Percentiles rank a stretch among this genome's conserved stretches.
Conservation (phyloP, 495 filamentous ascomycete species). For the Pyrenula massariospora region DNA sequence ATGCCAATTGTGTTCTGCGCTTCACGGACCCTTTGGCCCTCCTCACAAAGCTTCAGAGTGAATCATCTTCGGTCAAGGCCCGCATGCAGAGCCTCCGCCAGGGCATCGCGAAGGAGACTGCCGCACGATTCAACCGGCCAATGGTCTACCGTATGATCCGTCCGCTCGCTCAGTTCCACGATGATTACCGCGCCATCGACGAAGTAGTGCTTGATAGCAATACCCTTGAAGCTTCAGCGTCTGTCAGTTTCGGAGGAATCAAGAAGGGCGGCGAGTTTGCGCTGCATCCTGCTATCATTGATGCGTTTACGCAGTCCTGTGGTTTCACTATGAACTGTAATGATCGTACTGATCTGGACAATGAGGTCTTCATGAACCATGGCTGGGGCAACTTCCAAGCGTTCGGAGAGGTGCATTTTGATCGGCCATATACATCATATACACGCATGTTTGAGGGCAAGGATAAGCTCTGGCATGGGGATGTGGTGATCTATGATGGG, state of each 20-base stretch:
- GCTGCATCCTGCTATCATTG: constrained; percentile 65
- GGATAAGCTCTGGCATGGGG: too few species aligned
- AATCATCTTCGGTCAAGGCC: constrained; percentile 43
- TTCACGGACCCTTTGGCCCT: constrained; percentile 36
- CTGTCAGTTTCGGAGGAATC: constrained; percentile 51
- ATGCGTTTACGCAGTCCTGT: constrained; percentile 48
- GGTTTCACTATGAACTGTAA: constrained; percentile 79
- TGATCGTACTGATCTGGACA: constrained; percentile 56
- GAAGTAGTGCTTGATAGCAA: constrained; percentile 66
- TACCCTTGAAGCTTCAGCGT: constrained; percentile 58
- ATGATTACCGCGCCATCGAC: constrained; percentile 57
- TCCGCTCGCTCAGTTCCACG: constrained; percentile 56
- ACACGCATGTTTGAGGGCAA: too few species aligned
- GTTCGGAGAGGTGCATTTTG: too few species aligned
- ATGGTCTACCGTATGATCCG: constrained; percentile 68
- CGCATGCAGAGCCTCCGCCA: constrained; percentile 38
- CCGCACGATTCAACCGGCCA: constrained; percentile 47
- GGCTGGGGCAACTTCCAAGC: constrained; percentile 66
- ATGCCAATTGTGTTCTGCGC: constrained; percentile 38
- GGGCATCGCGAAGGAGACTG: constrained; percentile 35
- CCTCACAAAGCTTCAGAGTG: constrained; percentile 41
- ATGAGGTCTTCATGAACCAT: constrained; percentile 65
- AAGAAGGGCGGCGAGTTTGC: constrained; percentile 40
- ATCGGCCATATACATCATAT: too few species aligned
- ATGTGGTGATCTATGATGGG: too few species aligned